Percentiles rank a stretch among this genome's conserved stretches.
phyloP scores from a whole-genome alignment of 495 filamentous ascomycete species.

The Penicillium tannophilum region DNA sequence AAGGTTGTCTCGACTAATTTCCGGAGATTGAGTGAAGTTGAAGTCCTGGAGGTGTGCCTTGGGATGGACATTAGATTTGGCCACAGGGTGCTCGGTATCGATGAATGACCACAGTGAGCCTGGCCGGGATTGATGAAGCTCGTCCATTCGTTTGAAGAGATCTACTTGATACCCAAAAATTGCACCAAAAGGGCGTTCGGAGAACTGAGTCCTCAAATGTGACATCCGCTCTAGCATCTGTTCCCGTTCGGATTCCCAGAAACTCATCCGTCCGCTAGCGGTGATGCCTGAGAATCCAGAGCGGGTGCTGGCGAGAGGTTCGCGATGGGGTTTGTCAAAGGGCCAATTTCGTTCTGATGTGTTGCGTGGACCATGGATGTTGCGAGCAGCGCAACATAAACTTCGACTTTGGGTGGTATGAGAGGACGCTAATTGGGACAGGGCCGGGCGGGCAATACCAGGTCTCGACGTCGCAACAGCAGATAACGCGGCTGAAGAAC shows the following conservation, averaged over 20 bases:
- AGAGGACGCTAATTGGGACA: slow-evolving; percentile 14
- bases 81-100: slow-evolving; percentile 14
- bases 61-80: not conserved
- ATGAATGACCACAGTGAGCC: slow-evolving; percentile 33
- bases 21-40: slow-evolving; percentile 9
- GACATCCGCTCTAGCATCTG: slow-evolving; percentile 31
- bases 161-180: slow-evolving; percentile 45
- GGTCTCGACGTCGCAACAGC: slow-evolving; percentile 10
- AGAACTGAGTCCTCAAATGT: slow-evolving; percentile 4
- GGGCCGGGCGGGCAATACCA: slow-evolving; percentile 14
- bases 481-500: slow-evolving; percentile 19
- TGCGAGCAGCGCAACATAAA: slow-evolving; percentile 19
- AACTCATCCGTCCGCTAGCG: slow-evolving; percentile 12
- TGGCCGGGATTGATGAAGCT: slow-evolving; percentile 17
- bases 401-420: slow-evolving; percentile 14
- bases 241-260: slow-evolving; percentile 24
- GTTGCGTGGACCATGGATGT: slow-evolving; percentile 14
- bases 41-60: slow-evolving; percentile 19
- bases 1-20: slow-evolving; percentile 10
- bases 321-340: slow-evolving; percentile 21
- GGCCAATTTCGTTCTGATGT: slow-evolving; percentile 18
- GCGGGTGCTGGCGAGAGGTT: slow-evolving; percentile 18
- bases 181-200: slow-evolving; percentile 42
- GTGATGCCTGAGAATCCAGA: slow-evolving; percentile 18
- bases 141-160: slow-evolving; percentile 19